Base-by-base conservation (phyloP, 2,329 filamentous ascomycete species). In the Leptographium procerum region DNA sequence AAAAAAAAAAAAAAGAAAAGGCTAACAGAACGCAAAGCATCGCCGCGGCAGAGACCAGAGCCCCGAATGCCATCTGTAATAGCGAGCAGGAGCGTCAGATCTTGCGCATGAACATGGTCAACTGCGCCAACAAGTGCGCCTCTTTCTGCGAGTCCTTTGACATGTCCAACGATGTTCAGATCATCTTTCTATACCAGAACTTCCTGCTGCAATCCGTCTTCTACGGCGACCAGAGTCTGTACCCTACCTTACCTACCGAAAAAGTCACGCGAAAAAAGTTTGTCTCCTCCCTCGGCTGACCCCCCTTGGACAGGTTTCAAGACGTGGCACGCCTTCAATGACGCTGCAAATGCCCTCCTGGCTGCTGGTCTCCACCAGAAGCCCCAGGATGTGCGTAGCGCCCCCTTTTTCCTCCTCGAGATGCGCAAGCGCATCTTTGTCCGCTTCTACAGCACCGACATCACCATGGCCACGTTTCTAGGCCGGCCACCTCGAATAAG, bases 401-500 rank as follows among this genome's bases (percentile, higher is more conserved):
- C 56, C 11, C 59, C 59, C 26, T 60, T 60, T 14, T 60, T 60
- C 28, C 47, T 60, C 11, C 36, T 48, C 16, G 59, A 60, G 36
- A 56, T 60, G 16, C 59, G 59, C 28, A 60, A 60, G 31, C 59
- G 56, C n/a, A 50, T 57, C 11, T 55, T 60, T 31, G 59, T 52
- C 9, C 36, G 57, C 11, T 34, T 57, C 34, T 60, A 60, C 56
- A 54, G 52, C 34, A 57, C 74, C 10, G 81, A 84, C 63, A 82
- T 82, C 50, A 73, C 73, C 10, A 68, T 72, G 0, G 74, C 78
- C 0, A 72, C 77, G 0, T 82, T 83, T 52, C 75, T 76, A 1
- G 82, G 82, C 0, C 70, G 80, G 0, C 82, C 82, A 0, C 82
- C 81, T 0, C 66, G 77, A 2, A 65, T 82, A 6, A 73, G 74